Conservation (phyloP, 2,329 filamentous ascomycete species). For the Zymoseptoria tritici region DNA sequence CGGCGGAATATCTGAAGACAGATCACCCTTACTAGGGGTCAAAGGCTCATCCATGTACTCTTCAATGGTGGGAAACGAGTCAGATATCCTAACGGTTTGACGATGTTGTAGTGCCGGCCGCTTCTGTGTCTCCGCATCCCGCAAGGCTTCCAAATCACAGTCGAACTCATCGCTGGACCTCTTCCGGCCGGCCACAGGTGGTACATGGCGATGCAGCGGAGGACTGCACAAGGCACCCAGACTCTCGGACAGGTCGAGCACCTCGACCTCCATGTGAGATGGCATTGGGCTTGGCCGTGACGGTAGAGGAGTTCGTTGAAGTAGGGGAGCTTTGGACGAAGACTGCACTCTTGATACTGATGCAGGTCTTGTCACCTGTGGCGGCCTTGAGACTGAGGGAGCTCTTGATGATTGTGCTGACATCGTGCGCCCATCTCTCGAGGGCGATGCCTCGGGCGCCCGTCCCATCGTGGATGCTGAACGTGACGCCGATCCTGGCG, state of each 20-base stretch:
- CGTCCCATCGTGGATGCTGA: slow-evolving; percentile 22
- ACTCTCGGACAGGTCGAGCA: slow-evolving; percentile 30
- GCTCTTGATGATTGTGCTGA: neutral
- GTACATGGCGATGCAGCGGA: neutral
- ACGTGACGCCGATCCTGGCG: slow-evolving; percentile 36
- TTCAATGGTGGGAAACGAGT: slow-evolving; percentile 35
- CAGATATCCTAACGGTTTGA: slow-evolving; percentile 9
- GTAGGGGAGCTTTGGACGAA: neutral
- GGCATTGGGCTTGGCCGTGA: slow-evolving; percentile 6
- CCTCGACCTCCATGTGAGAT: slow-evolving; percentile 17
- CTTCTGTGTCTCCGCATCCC: slow-evolving; percentile 7
- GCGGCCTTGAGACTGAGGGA: neutral
- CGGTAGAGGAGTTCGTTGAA: neutral
- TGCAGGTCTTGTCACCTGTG: neutral
- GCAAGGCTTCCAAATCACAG: slow-evolving; percentile 15
- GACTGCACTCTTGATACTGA: neutral
- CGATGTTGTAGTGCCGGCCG: slow-evolving; percentile 1
- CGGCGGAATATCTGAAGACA: slow-evolving; percentile 23
- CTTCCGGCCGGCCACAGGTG: slow-evolving; percentile 30
- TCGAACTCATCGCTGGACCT: slow-evolving; percentile 42
- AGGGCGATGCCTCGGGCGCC: slow-evolving; percentile 6
- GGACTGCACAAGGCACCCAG: slow-evolving; percentile 17
- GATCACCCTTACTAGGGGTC: slow-evolving; percentile 8
- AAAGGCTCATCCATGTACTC: slow-evolving; percentile 24
- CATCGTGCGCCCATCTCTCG: slow-evolving; percentile 2